Base-by-base conservation (phyloP, 1,284 basidiomycete species). In the Paramarasmius palmivorus region DNA sequence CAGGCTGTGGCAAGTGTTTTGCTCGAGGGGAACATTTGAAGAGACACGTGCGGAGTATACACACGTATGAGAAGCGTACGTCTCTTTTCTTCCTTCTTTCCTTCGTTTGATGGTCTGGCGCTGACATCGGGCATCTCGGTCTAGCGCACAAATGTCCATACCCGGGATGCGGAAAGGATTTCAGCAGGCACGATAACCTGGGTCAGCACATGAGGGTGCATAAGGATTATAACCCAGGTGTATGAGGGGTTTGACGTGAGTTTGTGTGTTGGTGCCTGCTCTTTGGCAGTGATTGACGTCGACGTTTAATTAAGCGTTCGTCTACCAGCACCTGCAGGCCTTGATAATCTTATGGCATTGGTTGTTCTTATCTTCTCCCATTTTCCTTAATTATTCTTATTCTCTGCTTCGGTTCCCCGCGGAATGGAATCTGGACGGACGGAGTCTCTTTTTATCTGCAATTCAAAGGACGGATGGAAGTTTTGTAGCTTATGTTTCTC, bases 161-260 rank as follows among this genome's bases (percentile, higher is more conserved):
- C 68, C 83, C 87, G 23, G 83, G 82, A 10, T 93, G 92, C 64
- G 84, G 81, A 50, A 91, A 92, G 74, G 83, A 84, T 57, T 93
- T 93, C 66, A 90, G 87, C 66, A 78, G 92, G 50, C 88, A 91
- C 63, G 92, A 93, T 66, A 93, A 93, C 65, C 79, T 93, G 32
- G 83, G 84, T 39, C 88, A 91, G 69, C 89, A 92, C 63, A 86
- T 90, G 55, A 51, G 55, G 17, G 51, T 56, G n/a, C 55, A 56
- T 38, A 52, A 55, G 26, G 54, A 55, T 35, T 55, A 36, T 26
- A 46, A 32, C 25, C 52, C 45, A 4, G 15, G 52, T 7, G 15
- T 22, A 12, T 35, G 42, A 35, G n/a, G n/a, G 26, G 23, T 5
- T 8, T n/a, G 8, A 19, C 29, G 19, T 39, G 19, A 47, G 14